A percentile compares a stretch with the other conserved stretches of the same genome.
These are phyloP conservation scores for Odontarrhena argentea DNA, from an alignment of 345 rosid species.

Conservation along the genomic window DNA sequence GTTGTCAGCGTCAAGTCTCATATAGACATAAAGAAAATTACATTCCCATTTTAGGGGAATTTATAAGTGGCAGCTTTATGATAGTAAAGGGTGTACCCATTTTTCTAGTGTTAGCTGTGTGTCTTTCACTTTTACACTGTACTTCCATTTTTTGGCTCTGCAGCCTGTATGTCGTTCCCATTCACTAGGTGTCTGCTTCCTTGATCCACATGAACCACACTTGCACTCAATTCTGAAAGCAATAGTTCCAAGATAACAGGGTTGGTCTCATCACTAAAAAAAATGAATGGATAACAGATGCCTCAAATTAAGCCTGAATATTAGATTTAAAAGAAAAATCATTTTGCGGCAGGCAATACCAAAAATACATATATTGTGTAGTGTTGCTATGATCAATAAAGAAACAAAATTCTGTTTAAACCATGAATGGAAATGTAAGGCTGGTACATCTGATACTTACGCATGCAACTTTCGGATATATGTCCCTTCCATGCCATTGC, in stretches of 20 bases:
- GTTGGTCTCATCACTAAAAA: slow-evolving; percentile 1
- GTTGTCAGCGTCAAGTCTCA: slow-evolving; percentile 19
- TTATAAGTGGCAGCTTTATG: slow-evolving; percentile 14
- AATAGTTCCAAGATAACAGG: slow-evolving; percentile 15
- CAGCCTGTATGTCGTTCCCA: slow-evolving; percentile 98
- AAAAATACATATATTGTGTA: not conserved
- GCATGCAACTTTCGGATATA: slow-evolving; percentile 72
- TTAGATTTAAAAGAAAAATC: not conserved
- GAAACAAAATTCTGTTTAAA: not conserved
- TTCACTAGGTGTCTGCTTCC: slow-evolving; percentile 79
- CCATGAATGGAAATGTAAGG: slow-evolving; percentile 8
- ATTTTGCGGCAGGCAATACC: not conserved
- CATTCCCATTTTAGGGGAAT: not conserved
- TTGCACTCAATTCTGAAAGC: slow-evolving; percentile 72
- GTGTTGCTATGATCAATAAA: slow-evolving; percentile 7
- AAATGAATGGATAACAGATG: slow-evolving; percentile 13
- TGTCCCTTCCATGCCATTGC: slow-evolving; percentile 94
- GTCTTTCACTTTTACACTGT: slow-evolving; percentile 81
- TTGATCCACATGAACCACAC: slow-evolving; percentile 80
- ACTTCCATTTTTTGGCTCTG: slow-evolving; percentile 98
- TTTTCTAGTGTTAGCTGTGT: slow-evolving; percentile 67
- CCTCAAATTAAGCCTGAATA: not conserved
- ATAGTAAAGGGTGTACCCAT: slow-evolving; percentile 62
- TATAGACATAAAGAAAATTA: not conserved
- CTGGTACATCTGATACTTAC: slow-evolving; percentile 51